Conservation (phyloP, 495 filamentous ascomycete species). For the Friedmanniomyces simplex region DNA sequence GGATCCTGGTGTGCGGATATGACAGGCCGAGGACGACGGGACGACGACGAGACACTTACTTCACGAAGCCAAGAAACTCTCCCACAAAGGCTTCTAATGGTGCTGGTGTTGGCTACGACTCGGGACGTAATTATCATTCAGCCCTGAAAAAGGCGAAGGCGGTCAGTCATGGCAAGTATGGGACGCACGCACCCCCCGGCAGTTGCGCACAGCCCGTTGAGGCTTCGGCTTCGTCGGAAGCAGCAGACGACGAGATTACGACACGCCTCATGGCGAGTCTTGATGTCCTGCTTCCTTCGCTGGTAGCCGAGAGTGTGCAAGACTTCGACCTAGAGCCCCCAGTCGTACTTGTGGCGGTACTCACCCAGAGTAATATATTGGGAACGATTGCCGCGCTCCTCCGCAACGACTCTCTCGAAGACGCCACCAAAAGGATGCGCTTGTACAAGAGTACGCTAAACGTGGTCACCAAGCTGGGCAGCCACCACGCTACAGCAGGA, state of each 20-base stretch:
- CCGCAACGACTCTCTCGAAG: conserved; percentile 31
- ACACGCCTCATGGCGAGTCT: neutral
- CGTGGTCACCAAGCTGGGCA: conserved; percentile 19
- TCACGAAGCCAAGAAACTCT: neutral
- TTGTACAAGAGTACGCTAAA: conserved; percentile 25
- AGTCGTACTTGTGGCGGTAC: conserved; percentile 16
- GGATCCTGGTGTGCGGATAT: conserved; percentile 21
- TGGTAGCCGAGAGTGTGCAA: neutral
- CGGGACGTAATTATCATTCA: neutral
- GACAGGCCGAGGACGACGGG: conserved; percentile 1
- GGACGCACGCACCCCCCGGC: neutral
- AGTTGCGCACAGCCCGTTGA: neutral
- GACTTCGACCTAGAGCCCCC: conserved; percentile 22
- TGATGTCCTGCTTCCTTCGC: neutral
- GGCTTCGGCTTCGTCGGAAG: neutral
- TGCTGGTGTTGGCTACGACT: neutral
- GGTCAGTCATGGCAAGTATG: neutral
- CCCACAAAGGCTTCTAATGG: neutral
- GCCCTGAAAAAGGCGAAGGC: neutral
- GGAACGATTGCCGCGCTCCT: conserved; percentile 25
- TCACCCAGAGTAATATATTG: conserved; percentile 23
- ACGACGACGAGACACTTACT: neutral
- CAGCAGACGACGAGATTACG: neutral
- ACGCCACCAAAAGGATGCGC: conserved; percentile 23
- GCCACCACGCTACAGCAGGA: conserved; percentile 7